Evolutionary conservation across 345 rosid species (phyloP).

Genomic region (Citrus medica): DNA sequence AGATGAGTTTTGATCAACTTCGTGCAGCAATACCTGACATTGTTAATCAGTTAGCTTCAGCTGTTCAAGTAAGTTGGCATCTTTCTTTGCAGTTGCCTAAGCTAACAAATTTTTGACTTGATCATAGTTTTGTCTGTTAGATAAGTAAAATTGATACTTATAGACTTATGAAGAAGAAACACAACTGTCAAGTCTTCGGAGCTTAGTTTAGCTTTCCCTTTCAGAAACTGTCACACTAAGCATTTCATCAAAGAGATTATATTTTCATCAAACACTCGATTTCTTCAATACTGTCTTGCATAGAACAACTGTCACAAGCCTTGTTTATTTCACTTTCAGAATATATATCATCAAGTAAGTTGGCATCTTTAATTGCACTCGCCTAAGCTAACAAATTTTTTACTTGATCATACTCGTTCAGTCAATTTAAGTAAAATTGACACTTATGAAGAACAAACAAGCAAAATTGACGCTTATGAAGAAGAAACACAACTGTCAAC

Average conservation of each 20-base stretch:
- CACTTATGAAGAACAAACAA: too few relatives aligned
- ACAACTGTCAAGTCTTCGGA: not conserved
- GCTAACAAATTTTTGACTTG: not conserved
- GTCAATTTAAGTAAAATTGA: too few relatives aligned
- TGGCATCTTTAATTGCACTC: not conserved
- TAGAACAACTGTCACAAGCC: not conserved
- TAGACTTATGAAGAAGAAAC: too few relatives aligned
- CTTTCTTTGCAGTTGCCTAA: not conserved
- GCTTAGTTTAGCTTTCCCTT: not conserved
- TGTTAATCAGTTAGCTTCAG: conserved; percentile 65
- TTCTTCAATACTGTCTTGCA: not conserved
- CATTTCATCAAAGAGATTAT: not conserved
- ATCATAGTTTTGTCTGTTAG: not conserved
- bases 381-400: not conserved
- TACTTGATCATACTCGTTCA: not conserved
- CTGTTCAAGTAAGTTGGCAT: conserved; percentile 61
- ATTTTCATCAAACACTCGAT: too few relatives aligned
- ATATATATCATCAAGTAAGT: conserved; percentile 53
- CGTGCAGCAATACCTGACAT: conserved; percentile 68
- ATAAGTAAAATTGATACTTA: too few relatives aligned
- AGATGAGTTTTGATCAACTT: conserved; percentile 66
- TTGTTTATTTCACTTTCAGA: conserved; percentile 23
- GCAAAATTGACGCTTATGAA: too few relatives aligned
- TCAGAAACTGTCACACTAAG: not conserved
- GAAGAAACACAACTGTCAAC: too few relatives aligned